These are phyloP conservation scores for Blastocystis sp. DNA, from an alignment of 352 stramenopile species.

Conservation along the genomic window DNA sequence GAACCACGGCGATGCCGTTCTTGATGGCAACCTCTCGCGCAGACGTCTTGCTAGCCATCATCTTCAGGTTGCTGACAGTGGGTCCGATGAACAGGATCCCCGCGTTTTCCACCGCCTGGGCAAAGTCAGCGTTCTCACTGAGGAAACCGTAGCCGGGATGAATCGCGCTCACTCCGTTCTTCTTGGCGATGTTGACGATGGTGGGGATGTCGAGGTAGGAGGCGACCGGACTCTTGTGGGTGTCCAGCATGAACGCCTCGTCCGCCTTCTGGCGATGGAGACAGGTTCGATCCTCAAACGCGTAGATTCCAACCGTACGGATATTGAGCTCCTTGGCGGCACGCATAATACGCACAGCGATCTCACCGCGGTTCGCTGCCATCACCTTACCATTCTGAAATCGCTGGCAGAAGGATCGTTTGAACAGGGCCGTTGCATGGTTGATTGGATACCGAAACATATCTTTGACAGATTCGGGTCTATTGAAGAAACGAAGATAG, in stretches of 20 bases:
- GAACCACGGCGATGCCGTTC: conserved; percentile 74
- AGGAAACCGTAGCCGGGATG: conserved; percentile 94
- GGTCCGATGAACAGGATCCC: conserved; percentile 87
- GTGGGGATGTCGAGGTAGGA: conserved; percentile 85
- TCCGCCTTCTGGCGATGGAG: conserved; percentile 89
- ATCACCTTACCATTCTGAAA: conserved; percentile 84
- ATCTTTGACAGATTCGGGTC: no score
- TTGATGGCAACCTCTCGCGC: conserved; percentile 76
- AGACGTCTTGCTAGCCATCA: conserved; percentile 76
- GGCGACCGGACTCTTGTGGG: conserved; percentile 77
- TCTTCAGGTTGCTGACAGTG: conserved; percentile 77
- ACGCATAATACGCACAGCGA: conserved; percentile 87
- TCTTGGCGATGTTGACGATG: conserved; percentile 82
- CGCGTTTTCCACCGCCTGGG: conserved; percentile 74
- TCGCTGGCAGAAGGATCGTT: not conserved
- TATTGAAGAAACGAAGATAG: not conserved
- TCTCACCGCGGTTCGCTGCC: conserved; percentile 92
- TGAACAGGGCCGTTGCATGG: no score
- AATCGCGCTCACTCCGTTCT: conserved; percentile 82
- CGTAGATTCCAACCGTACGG: conserved; percentile 75
- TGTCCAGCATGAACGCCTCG: conserved; percentile 81
- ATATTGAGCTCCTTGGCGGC: conserved; percentile 81
- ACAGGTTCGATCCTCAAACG: conserved; percentile 76
- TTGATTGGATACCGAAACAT: no score
- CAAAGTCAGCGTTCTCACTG: conserved; percentile 85